Evolutionary conservation across 305 asterid species (phyloP).

Genomic region (Lippia alba): DNA sequence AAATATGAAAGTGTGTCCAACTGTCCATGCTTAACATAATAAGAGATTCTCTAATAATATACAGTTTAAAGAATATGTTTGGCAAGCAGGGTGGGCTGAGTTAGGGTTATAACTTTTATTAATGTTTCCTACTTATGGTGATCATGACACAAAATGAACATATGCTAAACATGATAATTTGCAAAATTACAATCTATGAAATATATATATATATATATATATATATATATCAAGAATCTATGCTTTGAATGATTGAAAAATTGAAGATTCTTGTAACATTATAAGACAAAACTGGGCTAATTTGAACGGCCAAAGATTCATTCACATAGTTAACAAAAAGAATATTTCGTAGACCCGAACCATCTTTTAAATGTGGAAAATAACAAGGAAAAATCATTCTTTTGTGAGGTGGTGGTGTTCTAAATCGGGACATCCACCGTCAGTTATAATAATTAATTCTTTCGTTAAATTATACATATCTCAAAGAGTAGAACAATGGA

Average conservation of each 20-base stretch:
- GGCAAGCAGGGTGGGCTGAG: too few relatives aligned
- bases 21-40: not conserved
- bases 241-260: not conserved
- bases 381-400: constrained; percentile 7
- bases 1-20: not conserved
- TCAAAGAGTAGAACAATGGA: too few relatives aligned
- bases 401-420: too few relatives aligned
- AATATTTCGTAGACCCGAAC: not conserved
- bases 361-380: not conserved
- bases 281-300: not conserved
- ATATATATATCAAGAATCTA: not conserved
- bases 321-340: not conserved
- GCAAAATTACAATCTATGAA: too few relatives aligned
- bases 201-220: too few relatives aligned
- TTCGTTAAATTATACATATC: not conserved
- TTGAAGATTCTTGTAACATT: not conserved
- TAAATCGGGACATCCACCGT: too few relatives aligned
- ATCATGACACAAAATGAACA: too few relatives aligned
- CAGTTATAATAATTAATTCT: too few relatives aligned
- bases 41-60: not conserved
- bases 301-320: not conserved
- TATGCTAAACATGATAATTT: too few relatives aligned
- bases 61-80: not conserved
- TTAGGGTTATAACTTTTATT: too few relatives aligned
- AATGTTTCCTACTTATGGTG: too few relatives aligned